A percentile compares a stretch with the other conserved stretches of the same genome.
Evolutionary conservation across 2,329 filamentous ascomycete species (phyloP).

Genomic region (Hymenoscyphus scutula): DNA sequence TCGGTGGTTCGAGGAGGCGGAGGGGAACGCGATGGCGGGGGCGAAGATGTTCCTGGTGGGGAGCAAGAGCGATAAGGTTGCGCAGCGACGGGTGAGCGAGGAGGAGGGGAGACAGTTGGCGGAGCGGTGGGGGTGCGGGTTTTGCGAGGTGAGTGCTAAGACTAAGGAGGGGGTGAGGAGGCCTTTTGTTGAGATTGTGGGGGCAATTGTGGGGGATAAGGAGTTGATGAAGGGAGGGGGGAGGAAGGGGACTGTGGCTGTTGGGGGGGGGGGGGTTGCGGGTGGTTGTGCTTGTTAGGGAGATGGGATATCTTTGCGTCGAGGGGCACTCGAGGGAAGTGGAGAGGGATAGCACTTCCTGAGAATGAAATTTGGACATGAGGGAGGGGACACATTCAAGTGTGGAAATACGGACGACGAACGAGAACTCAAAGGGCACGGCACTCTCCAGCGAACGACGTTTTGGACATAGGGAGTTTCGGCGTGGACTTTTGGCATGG

Average conservation of each 20-base stretch:
- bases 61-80: conserved; percentile 49
- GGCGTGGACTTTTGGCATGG: conserved; percentile 14
- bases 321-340: not conserved
- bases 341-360: too few species aligned
- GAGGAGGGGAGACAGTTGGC: conserved; percentile 50
- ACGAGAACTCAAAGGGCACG: conserved; percentile 5
- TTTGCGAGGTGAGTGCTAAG: conserved; percentile 55
- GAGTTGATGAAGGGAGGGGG: conserved; percentile 39
- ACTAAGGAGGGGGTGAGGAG: conserved; percentile 50
- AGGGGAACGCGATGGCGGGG: conserved; percentile 47
- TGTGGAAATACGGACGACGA: too few species aligned
- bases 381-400: too few species aligned
- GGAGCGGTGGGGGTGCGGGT: conserved; percentile 43
- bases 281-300: conserved; percentile 30
- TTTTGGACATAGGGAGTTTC: conserved; percentile 3
- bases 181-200: conserved; percentile 52
- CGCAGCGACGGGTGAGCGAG: conserved; percentile 42
- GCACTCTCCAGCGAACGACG: not conserved
- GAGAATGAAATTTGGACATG: too few species aligned
- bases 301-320: not conserved
- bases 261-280: conserved; percentile 20
- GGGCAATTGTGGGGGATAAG: conserved; percentile 47
- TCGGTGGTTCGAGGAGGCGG: conserved; percentile 53
- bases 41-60: conserved; percentile 53
- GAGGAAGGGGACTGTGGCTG: conserved; percentile 28